Conservation (phyloP, 129 eudicot genomes). For the Tanacetum coccineum region DNA sequence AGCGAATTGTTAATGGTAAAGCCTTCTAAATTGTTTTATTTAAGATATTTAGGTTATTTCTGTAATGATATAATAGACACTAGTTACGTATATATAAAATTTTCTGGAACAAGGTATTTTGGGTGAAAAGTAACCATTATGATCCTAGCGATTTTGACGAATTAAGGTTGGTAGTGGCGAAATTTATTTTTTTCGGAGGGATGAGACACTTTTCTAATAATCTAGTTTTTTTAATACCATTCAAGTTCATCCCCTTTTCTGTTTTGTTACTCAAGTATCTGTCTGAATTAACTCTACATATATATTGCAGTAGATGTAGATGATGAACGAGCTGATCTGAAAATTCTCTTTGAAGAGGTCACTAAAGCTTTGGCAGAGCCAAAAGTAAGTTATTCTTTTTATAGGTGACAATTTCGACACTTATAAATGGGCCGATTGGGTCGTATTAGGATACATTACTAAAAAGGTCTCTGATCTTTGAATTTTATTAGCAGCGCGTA, state of each 20-base stretch:
- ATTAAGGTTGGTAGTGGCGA: no score
- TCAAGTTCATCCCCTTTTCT: not conserved
- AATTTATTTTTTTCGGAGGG: not conserved
- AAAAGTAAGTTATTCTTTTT: slow-evolving; percentile 31
- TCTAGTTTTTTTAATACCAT: not conserved
- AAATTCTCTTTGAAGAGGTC: slow-evolving; percentile 48
- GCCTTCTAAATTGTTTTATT: not conserved
- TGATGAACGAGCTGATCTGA: slow-evolving; percentile 54
- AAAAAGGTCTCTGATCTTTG: not conserved
- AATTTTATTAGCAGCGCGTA: slow-evolving; percentile 21
- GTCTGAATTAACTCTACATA: slow-evolving; percentile 1
- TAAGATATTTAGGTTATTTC: no score
- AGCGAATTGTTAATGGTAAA: no score
- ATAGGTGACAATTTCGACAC: not conserved
- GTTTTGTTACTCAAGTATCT: slow-evolving; percentile 1
- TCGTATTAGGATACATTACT: not conserved
- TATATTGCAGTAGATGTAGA: slow-evolving; percentile 51
- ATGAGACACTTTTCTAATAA: not conserved
- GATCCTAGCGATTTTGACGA: no score
- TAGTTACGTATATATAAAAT: no score
- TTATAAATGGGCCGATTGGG: not conserved
- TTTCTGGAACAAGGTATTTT: no score
- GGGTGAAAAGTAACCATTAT: no score
- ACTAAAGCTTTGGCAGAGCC: slow-evolving; percentile 36
- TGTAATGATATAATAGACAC: no score